Evolutionary conservation across 768 basidiomycete species (phyloP), one percentile per base, ranked within the genome.

Genomic region (Tephrocybe sp.): DNA sequence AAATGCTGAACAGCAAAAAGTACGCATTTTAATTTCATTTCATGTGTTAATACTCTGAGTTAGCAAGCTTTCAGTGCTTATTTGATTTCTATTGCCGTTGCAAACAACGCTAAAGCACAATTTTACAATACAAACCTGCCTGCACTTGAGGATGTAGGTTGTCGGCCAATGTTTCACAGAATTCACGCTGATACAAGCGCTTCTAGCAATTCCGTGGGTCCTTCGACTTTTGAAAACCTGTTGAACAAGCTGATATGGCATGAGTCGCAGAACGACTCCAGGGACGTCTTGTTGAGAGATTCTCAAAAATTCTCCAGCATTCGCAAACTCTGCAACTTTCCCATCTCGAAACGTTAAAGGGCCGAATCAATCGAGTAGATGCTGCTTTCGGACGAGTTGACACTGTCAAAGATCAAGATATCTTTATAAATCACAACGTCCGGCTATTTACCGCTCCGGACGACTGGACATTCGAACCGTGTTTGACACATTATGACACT

Each of bases 1-100:
- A 91, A 34, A 92, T 93, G 90, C 66, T 83, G 37, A 87, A 85
- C 58, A 79, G 82, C 67, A 93, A 92, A 73, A 93, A 92, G 90
- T 91, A 11, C 5, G 28, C 53, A 26, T 71, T 51, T 17, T 15
- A 21, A 28, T 20, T 14, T n/a, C 10, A 6, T 48, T 32, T 43
- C n/a, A 18, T 48, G 14, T 34, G 8, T 30, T 42, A 42, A 49
- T 43, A 28, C 34, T 11, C 49, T 44, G 25, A 49, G 34, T 21
- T 10, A 28, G n/a, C 23, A 5, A 14, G 18, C 25, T 17, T 17
- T 39, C 53, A 91, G 88, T 63, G 68, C 77, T 17, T 93, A 90
- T 65, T 62, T 93, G 42, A 82, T 91, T 33, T 80, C 85, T 14
- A 89, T 77, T 15, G 79, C 80, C 6, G 65, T 88, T 38, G 83